Evolutionary conservation across 176 grass and related monocot species (phyloP), one percentile per base, ranked within the genome.

Genomic region (Eremochloa ophiuroides): DNA sequence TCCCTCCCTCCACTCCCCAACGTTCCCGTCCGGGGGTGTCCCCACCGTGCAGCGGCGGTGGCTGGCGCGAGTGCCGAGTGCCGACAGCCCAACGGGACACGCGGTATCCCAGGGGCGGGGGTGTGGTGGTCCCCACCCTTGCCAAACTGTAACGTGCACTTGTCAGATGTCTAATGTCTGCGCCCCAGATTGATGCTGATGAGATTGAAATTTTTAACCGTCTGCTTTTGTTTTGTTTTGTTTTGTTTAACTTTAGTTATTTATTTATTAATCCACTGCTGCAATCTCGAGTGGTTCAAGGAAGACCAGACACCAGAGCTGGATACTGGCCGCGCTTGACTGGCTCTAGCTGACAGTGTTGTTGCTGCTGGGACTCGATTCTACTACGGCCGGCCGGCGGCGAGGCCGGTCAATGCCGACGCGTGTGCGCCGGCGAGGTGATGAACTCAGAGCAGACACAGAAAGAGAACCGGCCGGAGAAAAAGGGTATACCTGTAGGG

Each of bases 401-500:
- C 48, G 48, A 53, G 18, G 48, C 48, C 48, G 48, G 18, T 53
- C 7, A 53, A 53, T 53, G 48, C 17, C 6, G 39, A 1, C 39
- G 11, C 17, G 47, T 20, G 47, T 1, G 14, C 16, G 48, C 51
- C 20, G 51, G 51, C 20, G 51, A n/a, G 20, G 51, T n/a, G 51
- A 56, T 56, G 34, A 35, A 35, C 34, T n/a, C 48, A 53, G 48
- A 22, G 48, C 38, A 53, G 48, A 50, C 2, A 10, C 7, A 7
- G n/a, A 1, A 20, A 17, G 35, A 37, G 4, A 50, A 20, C 2
- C 13, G 41, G 13, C 11, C 14, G 43, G 43, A 16, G 15, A 20
- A 48, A 18, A n/a, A n/a, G n/a, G n/a, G n/a, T 10, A 15, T 38
- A 90, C 88, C 88, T 63, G 79, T 90, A 90, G 8, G 88, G 88